Conservation (phyloP, 2,329 filamentous ascomycete species). For the Torrubiellomyces zombiae region DNA sequence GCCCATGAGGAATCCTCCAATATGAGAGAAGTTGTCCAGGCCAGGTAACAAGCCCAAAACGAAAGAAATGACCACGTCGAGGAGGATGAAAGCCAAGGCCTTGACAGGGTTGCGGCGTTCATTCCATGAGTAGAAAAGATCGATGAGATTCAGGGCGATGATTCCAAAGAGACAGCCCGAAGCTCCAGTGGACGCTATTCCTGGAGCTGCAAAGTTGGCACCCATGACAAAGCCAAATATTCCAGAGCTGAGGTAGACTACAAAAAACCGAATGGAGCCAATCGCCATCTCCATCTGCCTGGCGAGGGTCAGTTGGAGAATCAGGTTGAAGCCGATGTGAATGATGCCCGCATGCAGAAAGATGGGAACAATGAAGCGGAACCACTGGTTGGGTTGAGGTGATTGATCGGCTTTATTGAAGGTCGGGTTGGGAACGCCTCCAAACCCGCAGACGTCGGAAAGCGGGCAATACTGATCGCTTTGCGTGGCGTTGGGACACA, state of each 20-base stretch:
- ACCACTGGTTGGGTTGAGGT: conserved; percentile 82
- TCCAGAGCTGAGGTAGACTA: conserved; percentile 80
- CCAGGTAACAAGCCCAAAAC: conserved; percentile 82
- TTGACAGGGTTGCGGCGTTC: conserved; percentile 60
- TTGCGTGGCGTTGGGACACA: conserved; percentile 66
- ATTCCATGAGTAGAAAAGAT: conserved; percentile 84
- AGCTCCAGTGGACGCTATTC: conserved; percentile 70
- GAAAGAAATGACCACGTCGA: conserved; percentile 81
- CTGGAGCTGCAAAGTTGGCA: conserved; percentile 76
- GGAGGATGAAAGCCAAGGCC: conserved; percentile 71
- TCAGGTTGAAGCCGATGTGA: conserved; percentile 89
- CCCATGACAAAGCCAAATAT: conserved; percentile 95
- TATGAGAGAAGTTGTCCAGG: conserved; percentile 93
- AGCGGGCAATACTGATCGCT: conserved; percentile 49
- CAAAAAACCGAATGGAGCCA: conserved; percentile 68
- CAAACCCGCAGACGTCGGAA: conserved; percentile 69
- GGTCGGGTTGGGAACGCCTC: conserved; percentile 49
- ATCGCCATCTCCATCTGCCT: conserved; percentile 87
- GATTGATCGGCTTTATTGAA: conserved; percentile 33
- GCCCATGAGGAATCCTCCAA: conserved; percentile 89
- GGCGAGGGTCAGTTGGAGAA: conserved; percentile 77
- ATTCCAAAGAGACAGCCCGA: conserved; percentile 87
- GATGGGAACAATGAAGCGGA: conserved; percentile 85
- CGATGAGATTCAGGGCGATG: conserved; percentile 72
- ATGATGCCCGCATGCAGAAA: conserved; percentile 90